Evolutionary conservation across 2,329 filamentous ascomycete species (phyloP).

Genomic region (Ophiocordyceps camponoti-saundersi): DNA sequence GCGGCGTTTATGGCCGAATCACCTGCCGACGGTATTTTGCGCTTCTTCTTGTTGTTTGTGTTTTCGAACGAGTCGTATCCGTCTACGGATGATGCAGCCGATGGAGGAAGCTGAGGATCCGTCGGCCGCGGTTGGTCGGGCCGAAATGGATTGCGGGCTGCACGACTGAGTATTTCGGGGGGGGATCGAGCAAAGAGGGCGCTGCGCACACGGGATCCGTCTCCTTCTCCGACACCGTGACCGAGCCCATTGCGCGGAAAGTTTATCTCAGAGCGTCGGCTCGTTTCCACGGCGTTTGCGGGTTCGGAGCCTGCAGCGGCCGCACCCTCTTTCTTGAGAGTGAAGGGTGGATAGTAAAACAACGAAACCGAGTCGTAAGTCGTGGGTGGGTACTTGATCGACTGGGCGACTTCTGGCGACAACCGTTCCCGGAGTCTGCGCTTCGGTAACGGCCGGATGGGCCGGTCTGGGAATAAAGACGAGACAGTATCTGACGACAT

Average conservation of each 20-base stretch:
- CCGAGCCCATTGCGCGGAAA: constrained; percentile 21
- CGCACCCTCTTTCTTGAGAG: constrained; percentile 27
- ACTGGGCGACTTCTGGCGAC: constrained; percentile 66
- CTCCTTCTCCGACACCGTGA: constrained; percentile 44
- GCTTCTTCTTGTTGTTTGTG: constrained; percentile 97
- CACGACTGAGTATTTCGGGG: constrained; percentile 26
- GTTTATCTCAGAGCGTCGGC: constrained; percentile 8
- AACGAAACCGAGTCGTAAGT: constrained; percentile 55
- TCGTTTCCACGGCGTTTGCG: constrained; percentile 7
- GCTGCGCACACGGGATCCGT: constrained; percentile 24
- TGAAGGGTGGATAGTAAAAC: constrained; percentile 45
- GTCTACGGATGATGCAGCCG: constrained; percentile 56
- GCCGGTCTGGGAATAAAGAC: constrained; percentile 69
- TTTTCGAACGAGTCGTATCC: constrained; percentile 97
- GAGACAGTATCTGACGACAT: constrained; percentile 65
- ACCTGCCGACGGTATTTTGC: constrained; percentile 86
- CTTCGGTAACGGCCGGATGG: constrained; percentile 84
- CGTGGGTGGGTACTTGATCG: constrained; percentile 66
- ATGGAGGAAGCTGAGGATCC: constrained; percentile 41
- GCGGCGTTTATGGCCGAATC: constrained; percentile 36
- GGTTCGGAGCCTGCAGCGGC: constrained; percentile 6
- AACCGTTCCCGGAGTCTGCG: constrained; percentile 75
- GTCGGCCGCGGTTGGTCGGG: constrained; percentile 26
- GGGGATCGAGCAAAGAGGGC: constrained; percentile 26
- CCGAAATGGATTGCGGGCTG: constrained; percentile 24